Conservation (phyloP, 2,329 filamentous ascomycete genomes). For the Rhynchosporium secalis region DNA sequence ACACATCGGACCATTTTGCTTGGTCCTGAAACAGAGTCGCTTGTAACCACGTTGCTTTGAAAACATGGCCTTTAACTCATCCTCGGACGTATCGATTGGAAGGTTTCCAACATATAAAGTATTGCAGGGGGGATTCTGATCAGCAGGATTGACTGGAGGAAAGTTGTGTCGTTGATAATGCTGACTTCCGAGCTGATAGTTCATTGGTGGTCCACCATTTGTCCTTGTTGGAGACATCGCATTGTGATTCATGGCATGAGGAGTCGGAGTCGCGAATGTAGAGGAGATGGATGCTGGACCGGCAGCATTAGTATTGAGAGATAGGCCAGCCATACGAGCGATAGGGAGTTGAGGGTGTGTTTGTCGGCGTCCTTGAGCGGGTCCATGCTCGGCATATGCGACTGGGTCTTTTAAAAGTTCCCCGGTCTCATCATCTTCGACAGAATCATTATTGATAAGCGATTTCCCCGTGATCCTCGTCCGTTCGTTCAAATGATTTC, state of each 20-base stretch:
- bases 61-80: conserved; percentile 92
- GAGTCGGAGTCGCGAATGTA: conserved; percentile 30
- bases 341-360: conserved; percentile 73
- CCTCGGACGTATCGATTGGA: conserved; percentile 87
- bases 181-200: conserved; percentile 56
- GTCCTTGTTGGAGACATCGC: conserved; percentile 60
- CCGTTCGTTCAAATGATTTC: conserved; percentile 65
- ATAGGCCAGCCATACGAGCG: conserved; percentile 66
- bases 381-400: conserved; percentile 71
- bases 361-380: conserved; percentile 58
- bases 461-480: conserved; percentile 65
- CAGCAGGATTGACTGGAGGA: conserved; percentile 87
- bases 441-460: conserved; percentile 68
- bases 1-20: conserved; percentile 96
- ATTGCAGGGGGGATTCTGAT: conserved; percentile 97
- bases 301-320: conserved; percentile 66
- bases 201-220: conserved; percentile 45
- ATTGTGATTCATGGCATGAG: conserved; percentile 37
- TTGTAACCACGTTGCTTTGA: conserved; percentile 94
- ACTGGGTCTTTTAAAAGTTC: conserved; percentile 72
- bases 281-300: conserved; percentile 36
- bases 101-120: conserved; percentile 98
- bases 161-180: conserved; percentile 66
- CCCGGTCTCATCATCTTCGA: conserved; percentile 69
- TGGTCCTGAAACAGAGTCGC: conserved; percentile 89